Evolutionary conservation across 306 rosid genomes (phyloP).

Genomic region (Ziziphus jujuba): DNA sequence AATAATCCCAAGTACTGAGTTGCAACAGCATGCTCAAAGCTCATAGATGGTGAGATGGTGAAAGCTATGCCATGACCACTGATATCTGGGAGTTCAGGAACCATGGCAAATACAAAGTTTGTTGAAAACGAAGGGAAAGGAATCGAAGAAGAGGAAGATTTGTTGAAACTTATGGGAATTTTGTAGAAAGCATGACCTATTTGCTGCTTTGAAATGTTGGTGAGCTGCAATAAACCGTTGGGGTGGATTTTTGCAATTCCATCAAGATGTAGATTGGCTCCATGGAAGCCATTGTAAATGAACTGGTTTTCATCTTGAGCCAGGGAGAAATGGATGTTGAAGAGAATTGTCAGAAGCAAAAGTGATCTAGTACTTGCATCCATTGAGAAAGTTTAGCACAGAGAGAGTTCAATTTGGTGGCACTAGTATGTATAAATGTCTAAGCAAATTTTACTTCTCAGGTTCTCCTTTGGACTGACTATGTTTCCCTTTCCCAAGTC

Average conservation of each 20-base stretch:
- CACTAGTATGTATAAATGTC: no score
- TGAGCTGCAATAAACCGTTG: slow-evolving; percentile 10
- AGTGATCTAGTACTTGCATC: no score
- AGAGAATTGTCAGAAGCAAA: no score
- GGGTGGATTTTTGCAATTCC: background rate
- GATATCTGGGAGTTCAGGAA: background rate
- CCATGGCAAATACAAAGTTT: slow-evolving; percentile 13
- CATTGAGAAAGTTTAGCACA: no score
- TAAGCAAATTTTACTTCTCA: no score
- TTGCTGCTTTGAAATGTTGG: background rate
- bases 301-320: no score
- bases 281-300: background rate
- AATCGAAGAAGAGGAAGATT: background rate
- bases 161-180: slow-evolving; percentile 8
- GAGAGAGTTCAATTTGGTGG: no score
- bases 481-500: no score
- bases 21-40: background rate
- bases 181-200: slow-evolving; percentile 20
- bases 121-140: slow-evolving; percentile 20
- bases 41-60: slow-evolving; percentile 13
- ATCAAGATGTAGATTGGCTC: background rate
- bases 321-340: no score
- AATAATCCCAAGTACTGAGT: slow-evolving; percentile 19
- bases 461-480: no score
- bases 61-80: slow-evolving; percentile 24